These are phyloP conservation scores for Syzygium aqueum DNA, from an alignment of 345 rosid species.

Conservation along the genomic window DNA sequence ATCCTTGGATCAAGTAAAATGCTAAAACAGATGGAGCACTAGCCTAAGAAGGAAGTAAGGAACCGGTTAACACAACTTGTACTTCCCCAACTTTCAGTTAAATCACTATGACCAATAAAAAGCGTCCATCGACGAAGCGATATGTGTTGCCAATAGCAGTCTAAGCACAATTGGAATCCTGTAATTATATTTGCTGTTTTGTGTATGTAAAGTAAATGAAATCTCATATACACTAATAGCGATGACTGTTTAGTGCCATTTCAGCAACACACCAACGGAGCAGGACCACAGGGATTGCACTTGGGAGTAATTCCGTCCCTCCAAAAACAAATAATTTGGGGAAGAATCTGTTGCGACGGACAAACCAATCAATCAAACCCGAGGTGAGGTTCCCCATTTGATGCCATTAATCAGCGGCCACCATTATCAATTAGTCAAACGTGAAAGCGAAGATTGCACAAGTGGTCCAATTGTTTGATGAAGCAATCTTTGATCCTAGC, in stretches of 20 bases:
- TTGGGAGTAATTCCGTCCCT: neutral
- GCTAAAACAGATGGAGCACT: neutral
- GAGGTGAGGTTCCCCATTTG: neutral
- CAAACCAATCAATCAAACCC: neutral
- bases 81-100: neutral
- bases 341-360: neutral
- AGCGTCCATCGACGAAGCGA: neutral
- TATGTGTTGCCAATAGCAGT: neutral
- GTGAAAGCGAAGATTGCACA: neutral
- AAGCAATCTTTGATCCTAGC: neutral
- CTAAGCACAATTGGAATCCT: neutral
- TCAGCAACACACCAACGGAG: neutral
- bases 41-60: neutral
- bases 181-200: neutral
- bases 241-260: neutral
- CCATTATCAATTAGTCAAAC: neutral
- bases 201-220: neutral
- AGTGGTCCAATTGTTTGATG: neutral
- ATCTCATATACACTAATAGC: neutral
- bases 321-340: neutral
- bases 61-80: neutral
- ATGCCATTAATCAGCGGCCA: neutral
- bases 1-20: neutral
- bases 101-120: neutral
- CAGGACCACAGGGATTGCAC: neutral